Conservation (phyloP, 257 asterid genomes). For the Scutellaria minor region DNA sequence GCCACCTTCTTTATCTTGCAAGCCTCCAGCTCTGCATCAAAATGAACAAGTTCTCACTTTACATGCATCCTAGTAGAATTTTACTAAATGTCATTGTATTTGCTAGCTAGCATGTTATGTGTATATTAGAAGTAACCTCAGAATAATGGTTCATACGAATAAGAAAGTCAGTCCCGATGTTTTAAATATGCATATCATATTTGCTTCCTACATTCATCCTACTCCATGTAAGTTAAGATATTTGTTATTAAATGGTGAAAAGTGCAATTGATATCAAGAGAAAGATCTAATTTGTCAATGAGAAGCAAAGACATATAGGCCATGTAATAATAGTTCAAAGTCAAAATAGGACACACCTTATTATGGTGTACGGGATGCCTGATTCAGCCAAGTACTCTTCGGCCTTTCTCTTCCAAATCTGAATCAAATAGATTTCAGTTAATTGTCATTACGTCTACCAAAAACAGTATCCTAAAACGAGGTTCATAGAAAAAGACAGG, state of each 20-base stretch:
- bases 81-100: neutral
- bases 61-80: neutral
- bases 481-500: neutral
- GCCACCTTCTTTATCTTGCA: slow-evolving; percentile 95
- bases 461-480: neutral
- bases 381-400: slow-evolving; percentile 92
- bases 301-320: neutral
- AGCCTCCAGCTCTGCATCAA: slow-evolving; percentile 83
- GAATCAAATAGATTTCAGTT: slow-evolving; percentile 17
- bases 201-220: slow-evolving; percentile 13
- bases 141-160: neutral
- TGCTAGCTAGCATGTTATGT: neutral
- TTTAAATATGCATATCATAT: neutral
- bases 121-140: neutral
- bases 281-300: neutral
- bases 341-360: slow-evolving; percentile 55
- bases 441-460: neutral
- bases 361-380: slow-evolving; percentile 89
- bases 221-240: neutral
- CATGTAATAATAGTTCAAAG: neutral
- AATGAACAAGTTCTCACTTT: neutral
- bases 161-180: neutral
- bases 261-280: neutral
- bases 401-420: slow-evolving; percentile 96
- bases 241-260: neutral